Percentiles rank a stretch among this genome's conserved stretches.
Evolutionary conservation across 164 flowering plant species (phyloP).

Genomic region (Umbilicus rupestris): DNA sequence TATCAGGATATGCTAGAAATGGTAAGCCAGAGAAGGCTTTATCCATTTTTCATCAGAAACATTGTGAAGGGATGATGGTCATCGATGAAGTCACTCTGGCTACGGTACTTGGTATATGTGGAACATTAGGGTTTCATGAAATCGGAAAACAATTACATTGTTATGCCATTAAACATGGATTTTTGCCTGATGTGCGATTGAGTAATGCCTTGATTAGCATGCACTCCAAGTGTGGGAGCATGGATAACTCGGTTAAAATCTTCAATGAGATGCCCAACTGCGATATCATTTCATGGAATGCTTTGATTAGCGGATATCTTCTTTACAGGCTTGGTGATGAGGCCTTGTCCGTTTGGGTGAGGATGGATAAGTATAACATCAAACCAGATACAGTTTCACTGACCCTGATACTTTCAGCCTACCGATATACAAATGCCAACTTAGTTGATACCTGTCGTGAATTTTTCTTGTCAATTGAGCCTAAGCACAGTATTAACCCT

Average conservation of each 20-base stretch:
- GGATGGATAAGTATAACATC: conserved; percentile 36
- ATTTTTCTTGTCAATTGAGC: conserved; percentile 56
- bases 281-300: conserved; percentile 76
- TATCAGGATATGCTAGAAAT: conserved; percentile 72
- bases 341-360: conserved; percentile 53
- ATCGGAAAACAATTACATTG: conserved; percentile 76
- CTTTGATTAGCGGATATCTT: conserved; percentile 52
- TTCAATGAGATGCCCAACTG: conserved; percentile 49
- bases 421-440: conserved; percentile 38
- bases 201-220: conserved; percentile 69
- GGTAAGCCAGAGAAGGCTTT: conserved; percentile 59
- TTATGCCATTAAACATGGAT: conserved; percentile 43
- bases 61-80: conserved; percentile 25
- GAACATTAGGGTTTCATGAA: conserved; percentile 49
- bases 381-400: conserved; percentile 56
- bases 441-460: conserved; percentile 43
- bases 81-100: conserved; percentile 58
- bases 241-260: conserved; percentile 41
- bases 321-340: conserved; percentile 67
- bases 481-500: conserved; percentile 42
- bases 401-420: conserved; percentile 58
- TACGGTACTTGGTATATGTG: conserved; percentile 61
- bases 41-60: conserved; percentile 35
- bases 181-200: conserved; percentile 34
- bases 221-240: conserved; percentile 67